Conservation (phyloP, 1,139 yeast genomes). For the Yamadazyma jaroonii region DNA sequence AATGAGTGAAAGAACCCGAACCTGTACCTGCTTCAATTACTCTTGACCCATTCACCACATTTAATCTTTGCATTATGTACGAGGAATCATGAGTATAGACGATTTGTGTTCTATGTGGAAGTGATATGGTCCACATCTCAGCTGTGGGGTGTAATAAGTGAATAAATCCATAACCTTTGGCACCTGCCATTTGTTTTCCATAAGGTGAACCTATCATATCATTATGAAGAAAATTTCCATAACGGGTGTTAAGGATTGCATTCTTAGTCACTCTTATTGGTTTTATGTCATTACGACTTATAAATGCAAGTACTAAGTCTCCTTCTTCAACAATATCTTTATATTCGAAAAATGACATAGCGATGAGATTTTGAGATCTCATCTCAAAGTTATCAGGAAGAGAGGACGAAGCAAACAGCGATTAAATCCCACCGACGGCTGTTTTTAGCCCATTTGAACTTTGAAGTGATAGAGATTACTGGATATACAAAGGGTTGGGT, state of each 20-base stretch:
- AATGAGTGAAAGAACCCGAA: constrained; percentile 92
- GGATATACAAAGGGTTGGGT: too few relatives aligned
- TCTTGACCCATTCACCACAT: constrained; percentile 67
- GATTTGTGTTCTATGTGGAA: constrained; percentile 97
- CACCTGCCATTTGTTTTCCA: constrained; percentile 84
- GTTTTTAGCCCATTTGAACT: too few relatives aligned
- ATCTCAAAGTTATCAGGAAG: too few relatives aligned
- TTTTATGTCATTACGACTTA: constrained; percentile 75
- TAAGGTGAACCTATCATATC: constrained; percentile 77
- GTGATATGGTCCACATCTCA: constrained; percentile 89
- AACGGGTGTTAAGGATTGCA: constrained; percentile 72
- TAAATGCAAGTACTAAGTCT: constrained; percentile 81
- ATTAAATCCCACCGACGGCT: too few relatives aligned
- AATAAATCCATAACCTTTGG: constrained; percentile 80
- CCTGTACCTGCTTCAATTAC: constrained; percentile 99
- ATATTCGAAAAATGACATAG: constrained; percentile 47
- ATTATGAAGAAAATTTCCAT: constrained; percentile 82
- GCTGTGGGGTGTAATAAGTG: constrained; percentile 91
- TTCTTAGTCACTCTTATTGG: constrained; percentile 65
- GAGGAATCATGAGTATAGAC: constrained; percentile 96
- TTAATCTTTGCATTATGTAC: constrained; percentile 79
- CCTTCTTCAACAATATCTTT: constrained; percentile 71
- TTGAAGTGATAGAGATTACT: too few relatives aligned
- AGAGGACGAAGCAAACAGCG: too few relatives aligned
- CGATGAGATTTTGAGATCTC: constrained; percentile 7